Evolutionary conservation across 306 rosid species (phyloP).

Genomic region (cucumber (Cucumis sativus)): Cucumber_9930_V3 NC_026658.2:1906501-1907000

Average conservation of each 20-base stretch:
- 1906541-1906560: conserved; percentile 33
- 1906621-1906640: conserved; percentile 86
- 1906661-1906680: background rate
- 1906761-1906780: background rate
- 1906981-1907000: too few species aligned
- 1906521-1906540: conserved; percentile 73
- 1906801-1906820: background rate
- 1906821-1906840: background rate
- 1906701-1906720: background rate
- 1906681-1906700: background rate
- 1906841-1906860: background rate
- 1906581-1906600: conserved; percentile 69
- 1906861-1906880: background rate
- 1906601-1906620: conserved; percentile 77
- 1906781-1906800: background rate
- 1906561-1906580: conserved; percentile 55
- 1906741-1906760: background rate
- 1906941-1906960: too few species aligned
- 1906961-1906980: too few species aligned
- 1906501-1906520: conserved; percentile 69
- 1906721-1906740: background rate
- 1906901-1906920: background rate
- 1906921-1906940: too few species aligned
- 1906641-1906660: conserved; percentile 42
- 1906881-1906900: background rate